Conservation (phyloP, 2,329 filamentous ascomycete genomes). For the Cladosporium colombiae region DNA sequence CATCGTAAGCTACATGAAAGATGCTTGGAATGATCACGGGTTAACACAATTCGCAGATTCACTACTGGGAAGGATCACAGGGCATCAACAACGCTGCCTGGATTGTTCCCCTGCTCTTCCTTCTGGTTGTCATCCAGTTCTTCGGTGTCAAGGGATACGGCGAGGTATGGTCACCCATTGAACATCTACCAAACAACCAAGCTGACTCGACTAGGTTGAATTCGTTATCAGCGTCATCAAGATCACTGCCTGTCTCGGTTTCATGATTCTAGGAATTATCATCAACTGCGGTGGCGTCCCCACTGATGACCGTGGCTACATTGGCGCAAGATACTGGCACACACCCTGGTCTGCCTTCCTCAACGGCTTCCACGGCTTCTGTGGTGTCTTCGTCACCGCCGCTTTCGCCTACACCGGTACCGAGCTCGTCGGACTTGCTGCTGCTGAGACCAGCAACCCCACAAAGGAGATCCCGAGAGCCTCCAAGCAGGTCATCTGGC, state of each 20-base stretch:
- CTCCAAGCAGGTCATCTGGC: slow-evolving; percentile 36
- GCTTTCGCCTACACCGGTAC: slow-evolving; percentile 65
- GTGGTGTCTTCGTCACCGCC: slow-evolving; percentile 63
- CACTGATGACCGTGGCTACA: slow-evolving; percentile 29
- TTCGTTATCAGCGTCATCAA: slow-evolving; percentile 34
- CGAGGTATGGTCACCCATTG: slow-evolving; percentile 30
- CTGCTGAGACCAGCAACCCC: slow-evolving; percentile 54
- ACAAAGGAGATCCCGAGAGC: slow-evolving; percentile 43
- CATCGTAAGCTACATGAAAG: slow-evolving; percentile 17
- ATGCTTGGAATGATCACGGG: not conserved
- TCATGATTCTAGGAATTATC: slow-evolving; percentile 63
- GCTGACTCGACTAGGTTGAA: slow-evolving; percentile 22
- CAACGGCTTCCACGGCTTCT: slow-evolving; percentile 66
- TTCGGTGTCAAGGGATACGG: slow-evolving; percentile 69
- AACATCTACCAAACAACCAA: slow-evolving; percentile 17
- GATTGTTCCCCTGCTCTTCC: slow-evolving; percentile 77
- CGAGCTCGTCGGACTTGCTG: slow-evolving; percentile 55
- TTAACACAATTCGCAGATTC: slow-evolving; percentile 21
- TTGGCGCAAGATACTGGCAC: slow-evolving; percentile 23
- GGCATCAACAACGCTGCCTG: slow-evolving; percentile 69
- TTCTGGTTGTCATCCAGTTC: slow-evolving; percentile 80
- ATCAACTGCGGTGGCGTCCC: slow-evolving; percentile 61
- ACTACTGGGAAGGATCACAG: slow-evolving; percentile 28
- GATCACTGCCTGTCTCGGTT: slow-evolving; percentile 54
- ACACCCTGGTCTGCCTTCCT: slow-evolving; percentile 39